Base-by-base conservation (phyloP, 257 asterid species). In the Plantago major region DNA sequence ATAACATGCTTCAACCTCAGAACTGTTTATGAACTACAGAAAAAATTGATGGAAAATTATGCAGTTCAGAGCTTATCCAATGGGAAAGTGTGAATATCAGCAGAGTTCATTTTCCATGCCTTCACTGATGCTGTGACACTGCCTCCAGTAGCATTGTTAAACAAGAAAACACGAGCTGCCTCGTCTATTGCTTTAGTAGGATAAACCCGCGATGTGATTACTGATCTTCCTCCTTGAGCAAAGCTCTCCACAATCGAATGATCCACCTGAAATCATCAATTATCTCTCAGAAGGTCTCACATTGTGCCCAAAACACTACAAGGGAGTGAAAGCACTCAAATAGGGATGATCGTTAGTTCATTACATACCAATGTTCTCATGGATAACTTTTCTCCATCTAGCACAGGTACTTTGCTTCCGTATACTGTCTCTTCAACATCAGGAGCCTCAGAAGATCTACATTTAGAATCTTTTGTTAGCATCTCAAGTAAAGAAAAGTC, bases 211-310 rank as follows among this genome's bases (percentile, higher is more conserved):
- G 96, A 78, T 3, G 95, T 86, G 6, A 89, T 85, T 26, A 86
- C 73, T 13, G 81, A 71, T 55, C 95, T 76, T 37, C 96, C 95
- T 0, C 82, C 78, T 69, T 89, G 95, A n/a, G 81, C 93, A 64
- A 89, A 89, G 65, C 95, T 82, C 79, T 89, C 95, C 3, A 86
- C 68, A 17, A 89, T 86, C n/a, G 96, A 89, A 63, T 89, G 96
- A 78, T 89, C 96, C 64, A 89, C 85, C 96, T 89, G 55, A 18
- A 65, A 11, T 43, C 22, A 18, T 33, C 42, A 28, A 4, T 33
- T 33, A 33, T 33, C 40, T 33, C 40, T 33, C 40, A 33, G 6
- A 1, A 33, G 40, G 40, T 2, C 8, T 33, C 40, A 33, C 40
- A 33, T 33, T 33, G 40, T 33, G 6, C 40, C 8, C 26, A 48